Evolutionary conservation across 495 filamentous ascomycete species (phyloP), one percentile per base, ranked within the genome.

Genomic region (Delitschia confertaspora): DNA sequence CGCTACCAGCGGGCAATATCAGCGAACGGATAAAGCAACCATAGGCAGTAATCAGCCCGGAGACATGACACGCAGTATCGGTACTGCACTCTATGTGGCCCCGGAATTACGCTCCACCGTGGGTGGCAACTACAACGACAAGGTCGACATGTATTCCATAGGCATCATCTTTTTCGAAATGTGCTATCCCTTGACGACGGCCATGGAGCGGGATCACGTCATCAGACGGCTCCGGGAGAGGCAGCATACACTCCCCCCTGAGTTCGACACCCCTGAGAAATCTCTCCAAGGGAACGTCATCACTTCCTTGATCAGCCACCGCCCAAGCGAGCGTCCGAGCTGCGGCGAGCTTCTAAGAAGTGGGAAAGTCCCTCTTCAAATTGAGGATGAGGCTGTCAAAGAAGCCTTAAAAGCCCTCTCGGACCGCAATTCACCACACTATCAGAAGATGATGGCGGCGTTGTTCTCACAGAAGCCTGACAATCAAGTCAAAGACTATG

Each of bases 81-180:
- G 91, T n/a, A 98, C 91, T 25, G 80, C 87, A 0, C 81, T 88
- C 34, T 98, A 98, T 58, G 85, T 95, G 36, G 93, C 91, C 4
- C 91, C 91, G 2, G 91, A 98, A 60, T 74, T 98, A 44, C 76
- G 83, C 45, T 81, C 83, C 7, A 64, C 64, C 6, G 79, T 76
- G 9, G 71, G 69, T 17, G 84, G 80, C 4, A 76, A 76, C 16
- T 96, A 95, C 59, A 88, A 83, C 42, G 82, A 87, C 44, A 96
- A 95, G 62, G 89, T 94, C 7, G 89, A 96, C 77, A 95, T 98
- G 89, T 98, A 87, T 58, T 95, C 93, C 0, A 67, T 98, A 21
- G 91, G 91, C 7, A 82, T 98, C 33, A 96, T 98, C 44, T 93
- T 98, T 63, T 94, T 96, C 53, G 91, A 98, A 60, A 96, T 98